Conservation (phyloP, 805 yeast species). For the Ogataea philodendri region DNA sequence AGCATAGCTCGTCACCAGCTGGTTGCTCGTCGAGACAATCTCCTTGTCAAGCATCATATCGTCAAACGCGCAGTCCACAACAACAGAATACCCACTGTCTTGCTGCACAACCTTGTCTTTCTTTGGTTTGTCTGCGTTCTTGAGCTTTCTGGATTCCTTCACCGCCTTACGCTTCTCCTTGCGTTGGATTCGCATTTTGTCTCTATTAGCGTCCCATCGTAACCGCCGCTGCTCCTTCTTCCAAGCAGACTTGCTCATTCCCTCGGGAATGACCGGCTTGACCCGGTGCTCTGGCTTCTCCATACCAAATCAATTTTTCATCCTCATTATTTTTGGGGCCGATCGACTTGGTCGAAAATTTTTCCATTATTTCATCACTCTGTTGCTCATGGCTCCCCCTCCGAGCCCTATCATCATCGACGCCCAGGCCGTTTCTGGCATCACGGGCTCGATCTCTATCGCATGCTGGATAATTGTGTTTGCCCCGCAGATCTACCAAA, state of each 20-base stretch:
- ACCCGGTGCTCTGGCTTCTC: conserved; percentile 4
- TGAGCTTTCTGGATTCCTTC: conserved; percentile 31
- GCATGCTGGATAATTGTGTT: conserved; percentile 98
- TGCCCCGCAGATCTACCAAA: conserved; percentile 95
- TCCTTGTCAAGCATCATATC: conserved; percentile 79
- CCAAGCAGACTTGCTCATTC: conserved; percentile 85
- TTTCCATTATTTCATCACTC: conserved; percentile 7
- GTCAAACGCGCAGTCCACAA: conserved; percentile 82
- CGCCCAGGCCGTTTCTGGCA: conserved; percentile 73
- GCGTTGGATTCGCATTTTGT: conserved; percentile 51
- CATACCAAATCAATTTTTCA: no score
- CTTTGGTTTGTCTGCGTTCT: conserved; percentile 28
- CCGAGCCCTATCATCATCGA: conserved; percentile 65
- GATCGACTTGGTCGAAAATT: conserved; percentile 12
- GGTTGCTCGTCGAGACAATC: conserved; percentile 68
- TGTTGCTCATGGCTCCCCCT: conserved; percentile 49
- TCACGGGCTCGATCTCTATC: conserved; percentile 82
- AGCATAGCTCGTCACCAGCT: conserved; percentile 78
- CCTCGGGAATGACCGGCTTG: conserved; percentile 59
- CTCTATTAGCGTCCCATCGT: conserved; percentile 64
- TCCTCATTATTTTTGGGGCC: conserved; percentile 5
- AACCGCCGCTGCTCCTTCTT: conserved; percentile 58
- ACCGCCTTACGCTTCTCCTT: conserved; percentile 52
- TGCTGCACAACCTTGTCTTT: conserved; percentile 38
- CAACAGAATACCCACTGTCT: conserved; percentile 35